A percentile compares a stretch with the other conserved stretches of the same genome.
phyloP scores from a whole-genome alignment of 805 yeast species.

The Cyberlindnera sargentensis region DNA sequence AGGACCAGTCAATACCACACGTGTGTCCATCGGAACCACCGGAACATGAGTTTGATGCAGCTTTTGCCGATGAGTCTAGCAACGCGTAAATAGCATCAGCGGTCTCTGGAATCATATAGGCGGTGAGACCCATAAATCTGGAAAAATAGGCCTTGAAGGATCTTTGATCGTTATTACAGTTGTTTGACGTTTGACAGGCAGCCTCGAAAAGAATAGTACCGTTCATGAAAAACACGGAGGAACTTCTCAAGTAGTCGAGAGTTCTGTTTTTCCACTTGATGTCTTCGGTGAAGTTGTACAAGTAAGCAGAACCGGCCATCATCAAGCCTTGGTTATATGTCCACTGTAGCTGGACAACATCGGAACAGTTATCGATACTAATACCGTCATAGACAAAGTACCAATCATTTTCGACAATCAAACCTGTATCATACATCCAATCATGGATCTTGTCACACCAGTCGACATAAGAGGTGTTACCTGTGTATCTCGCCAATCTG shows the following conservation, averaged over 20 bases:
- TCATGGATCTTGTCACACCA: conserved; percentile 69
- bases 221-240: conserved; percentile 51
- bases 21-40: conserved; percentile 81
- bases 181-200: conserved; percentile 53
- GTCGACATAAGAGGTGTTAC: conserved; percentile 63
- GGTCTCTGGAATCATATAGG: conserved; percentile 52
- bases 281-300: conserved; percentile 57
- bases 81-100: conserved; percentile 37
- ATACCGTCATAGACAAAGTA: conserved; percentile 59
- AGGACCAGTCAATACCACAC: conserved; percentile 72
- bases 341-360: conserved; percentile 54
- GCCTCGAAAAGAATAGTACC: conserved; percentile 56
- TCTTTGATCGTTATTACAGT: conserved; percentile 69
- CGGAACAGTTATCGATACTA: conserved; percentile 43
- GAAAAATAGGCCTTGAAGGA: conserved; percentile 67
- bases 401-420: conserved; percentile 34
- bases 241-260: conserved; percentile 36
- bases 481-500: conserved; percentile 72
- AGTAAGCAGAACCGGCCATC: conserved; percentile 61
- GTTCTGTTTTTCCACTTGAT: conserved; percentile 53
- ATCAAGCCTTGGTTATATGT: conserved; percentile 67
- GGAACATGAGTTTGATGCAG: conserved; percentile 71
- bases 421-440: conserved; percentile 53
- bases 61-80: conserved; percentile 48
- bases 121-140: conserved; percentile 57